phyloP scores from a whole-genome alignment of 2,329 filamentous ascomycete species.

The Fusarium scirpi region DNA sequence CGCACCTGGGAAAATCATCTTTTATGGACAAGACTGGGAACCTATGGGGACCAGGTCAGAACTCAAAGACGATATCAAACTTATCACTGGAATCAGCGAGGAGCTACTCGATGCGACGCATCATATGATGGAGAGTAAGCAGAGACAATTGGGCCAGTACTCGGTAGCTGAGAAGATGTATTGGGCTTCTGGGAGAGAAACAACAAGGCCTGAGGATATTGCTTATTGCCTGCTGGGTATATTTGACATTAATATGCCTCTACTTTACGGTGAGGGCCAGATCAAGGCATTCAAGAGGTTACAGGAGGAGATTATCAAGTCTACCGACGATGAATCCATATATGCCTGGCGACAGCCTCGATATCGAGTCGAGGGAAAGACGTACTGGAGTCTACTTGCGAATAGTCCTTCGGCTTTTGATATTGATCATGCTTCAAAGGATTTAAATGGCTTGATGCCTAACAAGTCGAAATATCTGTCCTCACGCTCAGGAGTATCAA shows the following conservation, averaged over 20 bases:
- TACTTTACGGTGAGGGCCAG: constrained; percentile 51
- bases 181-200: constrained; percentile 49
- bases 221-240: constrained; percentile 52
- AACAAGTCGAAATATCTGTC: constrained; percentile 44
- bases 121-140: constrained; percentile 20
- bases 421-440: constrained; percentile 30
- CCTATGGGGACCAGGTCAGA: constrained; percentile 34
- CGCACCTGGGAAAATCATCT: constrained; percentile 43
- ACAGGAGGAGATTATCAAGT: constrained; percentile 49
- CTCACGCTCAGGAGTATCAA: constrained; percentile 35
- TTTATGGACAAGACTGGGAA: constrained; percentile 43
- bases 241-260: constrained; percentile 52
- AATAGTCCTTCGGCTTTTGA: constrained; percentile 46
- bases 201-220: constrained; percentile 48
- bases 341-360: constrained; percentile 45
- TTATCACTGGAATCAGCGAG: constrained; percentile 35
- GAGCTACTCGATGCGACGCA: constrained; percentile 30
- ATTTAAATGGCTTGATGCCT: constrained; percentile 35
- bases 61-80: constrained; percentile 34
- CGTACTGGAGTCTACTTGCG: constrained; percentile 48
- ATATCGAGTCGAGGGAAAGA: constrained; percentile 23
- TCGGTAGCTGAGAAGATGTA: constrained; percentile 48
- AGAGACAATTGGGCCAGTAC: constrained; percentile 16
- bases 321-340: constrained; percentile 48
- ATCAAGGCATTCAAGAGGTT: constrained; percentile 46